These are phyloP conservation scores for Pleurotus tuoliensis DNA, from an alignment of 768 basidiomycete genomes.

Conservation along the genomic window DNA sequence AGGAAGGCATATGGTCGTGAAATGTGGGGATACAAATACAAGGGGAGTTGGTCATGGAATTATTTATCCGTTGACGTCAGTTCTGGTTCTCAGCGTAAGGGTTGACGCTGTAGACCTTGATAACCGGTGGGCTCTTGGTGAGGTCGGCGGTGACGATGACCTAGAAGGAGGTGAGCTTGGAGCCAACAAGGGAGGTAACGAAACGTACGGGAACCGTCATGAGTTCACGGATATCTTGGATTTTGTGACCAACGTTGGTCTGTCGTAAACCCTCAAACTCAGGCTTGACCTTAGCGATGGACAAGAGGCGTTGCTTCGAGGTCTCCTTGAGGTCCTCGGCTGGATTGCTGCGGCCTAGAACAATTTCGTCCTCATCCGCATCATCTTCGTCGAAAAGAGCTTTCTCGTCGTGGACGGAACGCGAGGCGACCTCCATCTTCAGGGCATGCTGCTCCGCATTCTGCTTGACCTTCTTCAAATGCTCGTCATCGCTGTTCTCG, in stretches of 20 bases:
- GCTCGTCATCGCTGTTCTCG: conserved; percentile 94
- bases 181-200: neutral
- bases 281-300: conserved; percentile 71
- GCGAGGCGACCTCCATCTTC: conserved; percentile 88
- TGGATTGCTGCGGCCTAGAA: conserved; percentile 57
- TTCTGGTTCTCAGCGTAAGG: conserved; percentile 71
- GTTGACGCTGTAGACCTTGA: conserved; percentile 96
- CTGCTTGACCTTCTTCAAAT: conserved; percentile 90
- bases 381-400: conserved; percentile 90
- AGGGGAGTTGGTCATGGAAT: neutral
- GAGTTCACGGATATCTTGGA: conserved; percentile 91
- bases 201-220: conserved; percentile 86
- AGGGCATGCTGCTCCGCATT: conserved; percentile 87
- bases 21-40: conserved; percentile 28
- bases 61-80: conserved; percentile 12
- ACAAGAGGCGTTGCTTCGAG: conserved; percentile 75
- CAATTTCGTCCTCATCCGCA: conserved; percentile 77
- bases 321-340: conserved; percentile 42
- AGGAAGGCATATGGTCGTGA: conserved; percentile 18
- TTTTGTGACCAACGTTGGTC: conserved; percentile 78
- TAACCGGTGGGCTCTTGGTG: conserved; percentile 93
- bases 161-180: conserved; percentile 32
- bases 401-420: conserved; percentile 81
- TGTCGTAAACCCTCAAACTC: conserved; percentile 80
- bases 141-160: conserved; percentile 94